Base-by-base conservation (phyloP, 192 early-diverging fungal species). In the Podila verticillata region DNA sequence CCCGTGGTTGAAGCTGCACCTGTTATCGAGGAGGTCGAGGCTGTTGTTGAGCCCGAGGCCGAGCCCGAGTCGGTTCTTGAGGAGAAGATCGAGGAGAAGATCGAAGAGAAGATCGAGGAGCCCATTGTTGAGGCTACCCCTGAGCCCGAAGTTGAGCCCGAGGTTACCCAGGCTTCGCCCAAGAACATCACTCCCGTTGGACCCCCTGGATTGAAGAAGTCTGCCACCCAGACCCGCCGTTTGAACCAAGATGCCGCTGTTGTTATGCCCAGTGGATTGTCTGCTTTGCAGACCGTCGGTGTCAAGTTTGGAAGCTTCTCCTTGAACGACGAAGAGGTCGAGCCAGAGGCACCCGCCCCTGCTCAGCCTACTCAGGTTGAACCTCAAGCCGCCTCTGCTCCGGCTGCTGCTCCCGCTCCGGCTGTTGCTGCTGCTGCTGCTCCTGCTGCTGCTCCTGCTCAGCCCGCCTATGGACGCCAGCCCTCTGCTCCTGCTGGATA, bases 231-330 rank as follows among this genome's bases (percentile, higher is more conserved):
- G 35, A 48, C 87, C 24, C 91, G 95, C 72, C 93, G 93, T 75
- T 86, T 96, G 72, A 94, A 93, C 63, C 96, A 98, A 75, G 94
- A 96, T 78, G 91, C 91, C 10, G 87, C 95, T 48, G 94, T 97
- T 15, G 95, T 97, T n/a, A 95, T 98, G 91, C 94, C 95, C 15
- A 82, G 83, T 57, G 88, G 86, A 57, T 87, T 79, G 56, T 80
- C 92, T 7, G 79, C 88, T 44, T 64, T 94, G 9, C 87, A 89
- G 36, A 84, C 88, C 47, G 86, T 95, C 26, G 92, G 89, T 62
- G 87, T 92, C 30, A 92, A 93, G 74, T 96, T 96, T 87, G 96
- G 95, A 32, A 94, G 92, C 56, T 80, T 94, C 57, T 82, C 84
- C 22, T 82, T 94, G 57, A 90, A 89, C 24, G 87, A 87, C 51